phyloP scores from a whole-genome alignment of 257 asterid species.

The Nicotiana otophora region DNA sequence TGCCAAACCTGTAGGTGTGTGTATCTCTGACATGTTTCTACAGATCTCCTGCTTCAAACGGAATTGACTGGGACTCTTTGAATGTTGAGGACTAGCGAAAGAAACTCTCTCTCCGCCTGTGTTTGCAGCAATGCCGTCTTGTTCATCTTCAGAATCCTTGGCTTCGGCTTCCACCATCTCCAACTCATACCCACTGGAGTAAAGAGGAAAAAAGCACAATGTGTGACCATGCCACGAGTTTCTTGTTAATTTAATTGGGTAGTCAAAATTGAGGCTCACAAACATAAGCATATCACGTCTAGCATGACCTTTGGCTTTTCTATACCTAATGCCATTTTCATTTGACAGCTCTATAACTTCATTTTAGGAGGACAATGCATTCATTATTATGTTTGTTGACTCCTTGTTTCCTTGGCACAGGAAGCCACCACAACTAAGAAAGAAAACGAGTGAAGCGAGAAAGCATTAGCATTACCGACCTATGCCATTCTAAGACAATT shows the following conservation, averaged over 20 bases:
- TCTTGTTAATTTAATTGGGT: neutral
- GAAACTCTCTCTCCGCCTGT: slow-evolving; percentile 25
- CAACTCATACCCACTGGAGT: slow-evolving; percentile 66
- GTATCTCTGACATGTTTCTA: slow-evolving; percentile 22
- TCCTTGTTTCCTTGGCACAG: neutral
- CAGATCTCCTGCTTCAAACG: slow-evolving; percentile 28
- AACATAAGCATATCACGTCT: neutral
- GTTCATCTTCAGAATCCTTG: slow-evolving; percentile 92
- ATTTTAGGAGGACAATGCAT: neutral
- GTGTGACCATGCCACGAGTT: neutral
- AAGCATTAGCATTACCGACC: neutral
- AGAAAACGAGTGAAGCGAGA: neutral
- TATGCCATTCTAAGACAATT: neutral
- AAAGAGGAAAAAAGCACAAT: neutral
- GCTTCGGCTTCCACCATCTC: slow-evolving; percentile 75
- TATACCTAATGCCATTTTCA: neutral
- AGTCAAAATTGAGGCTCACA: slow-evolving; percentile 2
- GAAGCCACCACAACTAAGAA: neutral
- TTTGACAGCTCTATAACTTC: neutral
- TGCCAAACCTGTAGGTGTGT: slow-evolving; percentile 25
- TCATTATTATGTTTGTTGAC: neutral
- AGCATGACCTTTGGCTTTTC: neutral
- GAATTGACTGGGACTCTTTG: slow-evolving; percentile 29
- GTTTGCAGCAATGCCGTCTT: slow-evolving; percentile 35
- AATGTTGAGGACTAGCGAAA: slow-evolving; percentile 32